Conservation (phyloP, 345 rosid species). For the Toxicodendron radicans region DNA sequence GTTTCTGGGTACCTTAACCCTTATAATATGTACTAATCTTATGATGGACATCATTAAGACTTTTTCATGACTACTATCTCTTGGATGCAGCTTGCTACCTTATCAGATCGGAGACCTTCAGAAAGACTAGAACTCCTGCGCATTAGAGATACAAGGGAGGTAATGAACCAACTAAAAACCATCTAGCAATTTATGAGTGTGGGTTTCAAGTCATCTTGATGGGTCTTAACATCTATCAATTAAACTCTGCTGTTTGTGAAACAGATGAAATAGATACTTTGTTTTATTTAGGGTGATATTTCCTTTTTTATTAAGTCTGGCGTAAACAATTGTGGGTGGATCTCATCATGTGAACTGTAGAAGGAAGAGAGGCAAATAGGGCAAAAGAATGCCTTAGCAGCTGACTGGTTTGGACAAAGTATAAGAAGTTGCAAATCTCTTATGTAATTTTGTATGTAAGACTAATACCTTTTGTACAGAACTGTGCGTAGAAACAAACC, state of each 20-base stretch:
- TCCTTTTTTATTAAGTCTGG: background rate
- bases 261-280: background rate
- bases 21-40: background rate
- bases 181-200: background rate
- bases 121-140: constrained; percentile 88
- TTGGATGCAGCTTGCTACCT: constrained; percentile 69
- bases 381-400: background rate
- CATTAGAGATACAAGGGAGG: constrained; percentile 83
- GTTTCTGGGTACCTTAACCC: constrained; percentile 75
- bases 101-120: constrained; percentile 70
- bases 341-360: background rate
- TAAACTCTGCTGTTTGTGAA: background rate
- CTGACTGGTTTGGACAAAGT: background rate
- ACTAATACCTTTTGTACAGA: too few species aligned
- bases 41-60: background rate
- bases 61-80: constrained; percentile 14
- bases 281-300: background rate
- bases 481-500: too few species aligned
- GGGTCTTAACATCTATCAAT: background rate
- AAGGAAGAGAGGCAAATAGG: background rate
- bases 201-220: background rate
- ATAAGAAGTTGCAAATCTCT: too few species aligned
- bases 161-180: constrained; percentile 26
- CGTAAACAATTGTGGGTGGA: background rate
- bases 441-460: too few species aligned